Base-by-base conservation (phyloP, 495 filamentous ascomycete species). In the Penicillium ucsense region DNA sequence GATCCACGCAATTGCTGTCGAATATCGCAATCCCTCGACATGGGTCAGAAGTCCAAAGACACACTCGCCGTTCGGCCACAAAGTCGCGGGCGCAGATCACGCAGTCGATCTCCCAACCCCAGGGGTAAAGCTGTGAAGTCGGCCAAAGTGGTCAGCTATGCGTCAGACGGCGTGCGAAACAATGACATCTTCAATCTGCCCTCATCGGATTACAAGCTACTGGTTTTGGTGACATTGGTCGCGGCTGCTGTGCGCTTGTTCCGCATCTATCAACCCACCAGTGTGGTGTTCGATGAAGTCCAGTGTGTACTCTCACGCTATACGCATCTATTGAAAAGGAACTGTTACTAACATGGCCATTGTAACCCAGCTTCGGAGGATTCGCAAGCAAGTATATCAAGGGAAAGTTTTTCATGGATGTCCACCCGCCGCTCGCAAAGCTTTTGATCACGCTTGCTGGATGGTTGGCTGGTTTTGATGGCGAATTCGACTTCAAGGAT, bases 301-400 rank as follows among this genome's bases (percentile, higher is more conserved):
- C 92, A 98, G 90, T 96, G 82, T 56, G 85, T 73, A 20, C 20
- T 45, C 51, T 32, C 8, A 8, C 28, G 8, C 31, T 32, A 45
- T 27, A 9, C 31, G 27, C n/a, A 9, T 45, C 3, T 20, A 53
- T 30, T 39, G 39, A 20, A 28, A 41, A 29, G 3, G 39, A 12
- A 33, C 20, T 29, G 31, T 31, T 20, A 54, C 52, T 46, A 40
- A 43, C 34, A 2, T 20, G 20, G 20, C 2, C 20, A 20, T 20
- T 20, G 20, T 20, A 20, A 20, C 20, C 60, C 59, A 94, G 90
- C 65, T 98, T 98, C 68, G 92, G 92, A 57, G 92, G 92, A 4
- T 98, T 97, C 59, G 92, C 92, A 37, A 86, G 86, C 50, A 97
- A 98, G 64, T 98, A 98, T 62, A 97, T 98, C 74, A 96, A 97